phyloP scores from a whole-genome alignment of 169 alveolate species.

The Neospora caninum region DNA sequence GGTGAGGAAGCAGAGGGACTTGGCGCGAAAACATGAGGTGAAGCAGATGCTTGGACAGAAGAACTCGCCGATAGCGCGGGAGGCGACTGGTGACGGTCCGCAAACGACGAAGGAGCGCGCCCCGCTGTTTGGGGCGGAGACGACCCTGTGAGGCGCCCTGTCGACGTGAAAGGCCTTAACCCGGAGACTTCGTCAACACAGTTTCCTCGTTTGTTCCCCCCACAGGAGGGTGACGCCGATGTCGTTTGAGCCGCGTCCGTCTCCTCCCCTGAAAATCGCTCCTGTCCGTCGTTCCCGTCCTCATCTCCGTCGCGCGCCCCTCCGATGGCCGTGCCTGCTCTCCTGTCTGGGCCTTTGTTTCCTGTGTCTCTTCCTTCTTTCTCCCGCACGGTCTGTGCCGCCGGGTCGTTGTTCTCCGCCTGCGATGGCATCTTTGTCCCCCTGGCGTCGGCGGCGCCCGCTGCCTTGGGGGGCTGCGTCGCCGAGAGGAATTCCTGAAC shows the following conservation, averaged over 20 bases:
- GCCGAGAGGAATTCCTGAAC: constrained; percentile 62
- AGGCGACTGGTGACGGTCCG: not conserved
- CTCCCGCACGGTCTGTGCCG: not conserved
- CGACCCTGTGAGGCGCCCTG: not conserved
- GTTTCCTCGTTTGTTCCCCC: not conserved
- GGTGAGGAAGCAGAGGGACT: not conserved
- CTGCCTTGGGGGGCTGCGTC: not conserved
- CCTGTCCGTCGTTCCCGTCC: not conserved
- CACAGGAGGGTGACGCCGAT: not conserved
- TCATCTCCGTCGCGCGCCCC: not conserved
- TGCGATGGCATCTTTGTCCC: not conserved
- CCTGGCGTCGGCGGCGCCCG: not conserved
- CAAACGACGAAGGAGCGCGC: not conserved
- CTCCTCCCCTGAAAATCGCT: not conserved
- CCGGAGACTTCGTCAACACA: not conserved
- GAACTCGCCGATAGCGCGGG: not conserved
- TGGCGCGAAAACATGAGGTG: not conserved
- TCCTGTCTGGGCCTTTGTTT: not conserved
- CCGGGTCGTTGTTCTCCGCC: not conserved
- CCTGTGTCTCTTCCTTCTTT: not conserved
- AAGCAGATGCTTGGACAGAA: not conserved
- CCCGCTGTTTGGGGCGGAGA: not conserved
- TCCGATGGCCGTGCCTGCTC: not conserved
- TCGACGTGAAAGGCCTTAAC: not conserved
- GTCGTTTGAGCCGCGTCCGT: not conserved